Evolutionary conservation across 2,329 filamentous ascomycete species (phyloP).

Genomic region (Cercospora nicotianae): DNA sequence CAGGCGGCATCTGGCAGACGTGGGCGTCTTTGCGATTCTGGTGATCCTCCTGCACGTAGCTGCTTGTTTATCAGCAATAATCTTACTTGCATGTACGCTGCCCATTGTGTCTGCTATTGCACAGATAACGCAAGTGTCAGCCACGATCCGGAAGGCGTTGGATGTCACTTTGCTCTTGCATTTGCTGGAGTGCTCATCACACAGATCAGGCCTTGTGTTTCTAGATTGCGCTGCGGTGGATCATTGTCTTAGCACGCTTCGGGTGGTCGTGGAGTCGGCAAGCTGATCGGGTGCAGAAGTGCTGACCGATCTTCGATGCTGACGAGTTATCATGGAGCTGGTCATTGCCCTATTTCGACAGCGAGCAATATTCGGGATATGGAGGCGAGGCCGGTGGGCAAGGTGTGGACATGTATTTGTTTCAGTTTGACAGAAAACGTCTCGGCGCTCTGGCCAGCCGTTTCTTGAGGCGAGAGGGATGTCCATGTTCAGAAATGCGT

Average conservation of each 20-base stretch:
- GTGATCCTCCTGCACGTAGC: neutral
- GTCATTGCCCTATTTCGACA: neutral
- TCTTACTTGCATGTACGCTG: neutral
- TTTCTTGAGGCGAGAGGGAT: neutral
- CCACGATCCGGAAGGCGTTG: neutral
- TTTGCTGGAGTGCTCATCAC: neutral
- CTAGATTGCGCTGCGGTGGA: neutral
- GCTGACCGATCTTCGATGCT: neutral
- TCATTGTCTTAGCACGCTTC: neutral
- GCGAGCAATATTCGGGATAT: neutral
- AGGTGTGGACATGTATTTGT: neutral
- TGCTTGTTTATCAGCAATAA: neutral
- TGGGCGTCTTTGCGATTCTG: neutral
- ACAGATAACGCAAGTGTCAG: neutral
- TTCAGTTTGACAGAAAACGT: conserved; percentile 4
- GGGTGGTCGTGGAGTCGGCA: neutral
- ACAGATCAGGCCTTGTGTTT: neutral
- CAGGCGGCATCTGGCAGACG: neutral
- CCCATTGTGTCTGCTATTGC: neutral
- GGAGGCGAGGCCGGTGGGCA: neutral
- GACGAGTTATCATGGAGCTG: neutral
- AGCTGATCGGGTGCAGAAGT: neutral
- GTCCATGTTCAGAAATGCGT: neutral
- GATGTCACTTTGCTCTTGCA: neutral
- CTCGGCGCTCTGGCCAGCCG: neutral